Evolutionary conservation across 192 early-diverging fungal genomes (phyloP).

Genomic region (Thoreauomyces humboldtii): DNA sequence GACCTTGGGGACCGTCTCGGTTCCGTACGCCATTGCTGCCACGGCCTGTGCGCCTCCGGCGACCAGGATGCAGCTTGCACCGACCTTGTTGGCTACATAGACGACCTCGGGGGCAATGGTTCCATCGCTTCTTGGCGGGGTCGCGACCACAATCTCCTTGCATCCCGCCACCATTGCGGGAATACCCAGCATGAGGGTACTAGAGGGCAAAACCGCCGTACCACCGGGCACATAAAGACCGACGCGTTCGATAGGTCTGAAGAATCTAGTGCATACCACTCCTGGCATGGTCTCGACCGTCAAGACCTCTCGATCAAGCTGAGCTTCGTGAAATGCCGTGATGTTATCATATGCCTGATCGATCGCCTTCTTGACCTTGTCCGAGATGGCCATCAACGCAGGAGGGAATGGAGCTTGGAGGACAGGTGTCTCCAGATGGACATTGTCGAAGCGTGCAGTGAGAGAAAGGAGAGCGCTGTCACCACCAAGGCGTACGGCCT

Average conservation of each 20-base stretch:
- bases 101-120: conserved; percentile 92
- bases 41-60: conserved; percentile 99
- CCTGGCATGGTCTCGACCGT: conserved; percentile 98
- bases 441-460: conserved; percentile 89
- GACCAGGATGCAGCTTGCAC: conserved; percentile 83
- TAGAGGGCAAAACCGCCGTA: conserved; percentile 93
- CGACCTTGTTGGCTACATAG: conserved; percentile 96
- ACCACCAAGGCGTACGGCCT: conserved; percentile 75
- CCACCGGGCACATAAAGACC: conserved; percentile 98
- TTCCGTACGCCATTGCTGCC: conserved; percentile 99
- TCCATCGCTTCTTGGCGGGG: conserved; percentile 90
- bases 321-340: conserved; percentile 88
- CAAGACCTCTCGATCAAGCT: conserved; percentile 67
- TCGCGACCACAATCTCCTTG: conserved; percentile 91
- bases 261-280: conserved; percentile 89
- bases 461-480: conserved; percentile 81
- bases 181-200: conserved; percentile 94
- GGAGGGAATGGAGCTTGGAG: conserved; percentile 79
- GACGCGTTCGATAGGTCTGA: conserved; percentile 91
- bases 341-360: conserved; percentile 96
- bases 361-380: conserved; percentile 74
- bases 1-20: conserved; percentile 92
- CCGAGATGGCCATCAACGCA: conserved; percentile 41
- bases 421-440: conserved; percentile 64
- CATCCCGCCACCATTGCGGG: conserved; percentile 97